Percentiles rank a stretch among this genome's conserved stretches.
Evolutionary conservation across 2,329 filamentous ascomycete genomes (phyloP).

Genomic region (Talaromyces atroroseus): DNA sequence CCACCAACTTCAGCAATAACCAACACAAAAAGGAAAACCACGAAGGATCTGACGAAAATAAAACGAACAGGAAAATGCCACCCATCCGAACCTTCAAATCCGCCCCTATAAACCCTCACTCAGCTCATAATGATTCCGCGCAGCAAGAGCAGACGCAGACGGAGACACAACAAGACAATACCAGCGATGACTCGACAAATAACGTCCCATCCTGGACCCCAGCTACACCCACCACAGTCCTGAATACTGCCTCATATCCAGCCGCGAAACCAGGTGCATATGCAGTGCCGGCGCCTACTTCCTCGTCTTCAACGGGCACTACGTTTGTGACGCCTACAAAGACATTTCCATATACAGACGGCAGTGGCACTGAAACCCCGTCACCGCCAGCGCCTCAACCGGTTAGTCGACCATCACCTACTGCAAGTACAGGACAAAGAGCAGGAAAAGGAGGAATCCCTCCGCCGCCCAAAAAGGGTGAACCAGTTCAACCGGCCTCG

Average conservation of each 20-base stretch:
- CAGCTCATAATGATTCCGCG: conserved; percentile 11
- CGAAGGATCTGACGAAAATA: background rate
- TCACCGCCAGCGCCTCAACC: conserved; percentile 28
- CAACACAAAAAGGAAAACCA: background rate
- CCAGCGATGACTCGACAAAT: background rate
- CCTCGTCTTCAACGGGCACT: background rate
- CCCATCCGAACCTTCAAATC: conserved; percentile 23
- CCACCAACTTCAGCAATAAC: background rate
- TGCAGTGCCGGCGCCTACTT: conserved; percentile 15
- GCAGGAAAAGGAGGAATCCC: conserved; percentile 12
- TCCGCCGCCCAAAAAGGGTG: conserved; percentile 22
- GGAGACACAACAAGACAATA: background rate
- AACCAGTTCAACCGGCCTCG: conserved; percentile 6
- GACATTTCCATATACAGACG: conserved; percentile 2
- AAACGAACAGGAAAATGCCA: conserved; percentile 17
- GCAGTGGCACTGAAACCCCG: conserved; percentile 19
- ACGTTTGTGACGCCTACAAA: conserved; percentile 5
- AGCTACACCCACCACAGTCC: background rate
- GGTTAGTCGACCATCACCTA: conserved; percentile 37
- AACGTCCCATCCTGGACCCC: background rate
- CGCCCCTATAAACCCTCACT: conserved; percentile 24
- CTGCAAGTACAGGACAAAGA: background rate
- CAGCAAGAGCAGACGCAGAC: background rate
- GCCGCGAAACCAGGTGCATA: conserved; percentile 7
- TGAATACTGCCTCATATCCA: background rate